phyloP scores from a whole-genome alignment of 768 basidiomycete genomes.

The Dioszegia hungarica region DNA sequence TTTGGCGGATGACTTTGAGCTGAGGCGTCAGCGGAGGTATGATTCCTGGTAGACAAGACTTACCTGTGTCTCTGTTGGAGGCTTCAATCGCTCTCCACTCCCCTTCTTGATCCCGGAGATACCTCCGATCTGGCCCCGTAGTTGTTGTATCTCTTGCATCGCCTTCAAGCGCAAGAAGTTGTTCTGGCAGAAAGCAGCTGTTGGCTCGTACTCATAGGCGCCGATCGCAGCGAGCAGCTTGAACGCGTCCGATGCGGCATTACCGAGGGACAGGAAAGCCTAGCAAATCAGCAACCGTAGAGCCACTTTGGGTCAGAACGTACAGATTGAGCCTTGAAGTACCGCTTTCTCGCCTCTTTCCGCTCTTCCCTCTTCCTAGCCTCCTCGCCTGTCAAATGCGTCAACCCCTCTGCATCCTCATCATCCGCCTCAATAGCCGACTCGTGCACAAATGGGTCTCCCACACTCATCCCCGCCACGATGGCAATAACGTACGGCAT shows the following conservation, averaged over 20 bases:
- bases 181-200: constrained; percentile 70
- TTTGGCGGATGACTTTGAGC: constrained; percentile 85
- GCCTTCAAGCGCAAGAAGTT: constrained; percentile 87
- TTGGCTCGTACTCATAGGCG: constrained; percentile 87
- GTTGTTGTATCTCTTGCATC: constrained; percentile 98
- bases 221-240: constrained; percentile 88
- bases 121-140: constrained; percentile 77
- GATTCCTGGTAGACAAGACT: constrained; percentile 9
- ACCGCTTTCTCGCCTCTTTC: constrained; percentile 65
- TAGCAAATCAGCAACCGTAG: constrained; percentile 44
- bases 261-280: constrained; percentile 75
- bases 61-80: constrained; percentile 76
- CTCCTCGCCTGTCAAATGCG: constrained; percentile 48
- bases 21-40: constrained; percentile 46
- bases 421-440: constrained; percentile 52
- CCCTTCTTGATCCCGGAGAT: constrained; percentile 58
- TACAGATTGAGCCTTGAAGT: constrained; percentile 77
- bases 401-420: constrained; percentile 53
- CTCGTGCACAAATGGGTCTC: constrained; percentile 90
- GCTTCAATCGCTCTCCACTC: constrained; percentile 52
- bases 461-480: constrained; percentile 85
- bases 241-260: constrained; percentile 76
- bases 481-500: constrained; percentile 86
- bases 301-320: constrained; percentile 17
- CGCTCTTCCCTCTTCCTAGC: constrained; percentile 52